A percentile compares a stretch with the other conserved stretches of the same genome.
Evolutionary conservation across 768 basidiomycete species (phyloP).

Genomic region (Serendipita sp.): DNA sequence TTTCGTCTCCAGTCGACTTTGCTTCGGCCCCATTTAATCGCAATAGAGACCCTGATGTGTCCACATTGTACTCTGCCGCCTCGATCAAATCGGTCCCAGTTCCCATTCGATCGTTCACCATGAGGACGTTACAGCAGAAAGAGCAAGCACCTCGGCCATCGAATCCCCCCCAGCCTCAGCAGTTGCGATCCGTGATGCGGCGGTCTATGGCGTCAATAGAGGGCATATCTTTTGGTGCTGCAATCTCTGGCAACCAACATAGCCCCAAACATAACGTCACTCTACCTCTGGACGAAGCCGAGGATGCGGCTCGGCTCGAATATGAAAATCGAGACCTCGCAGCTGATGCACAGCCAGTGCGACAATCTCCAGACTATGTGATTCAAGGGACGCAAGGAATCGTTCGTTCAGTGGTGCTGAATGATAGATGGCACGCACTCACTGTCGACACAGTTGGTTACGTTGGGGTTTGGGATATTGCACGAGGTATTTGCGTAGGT

Average conservation of each 20-base stretch:
- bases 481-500: slow-evolving; percentile 61
- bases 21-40: slow-evolving; percentile 14
- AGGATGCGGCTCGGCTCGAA: slow-evolving; percentile 24
- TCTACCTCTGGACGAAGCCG: background rate
- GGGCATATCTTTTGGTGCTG: slow-evolving; percentile 1
- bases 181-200: background rate
- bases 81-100: slow-evolving; percentile 55
- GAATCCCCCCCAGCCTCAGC: slow-evolving; percentile 3
- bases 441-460: slow-evolving; percentile 81
- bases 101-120: slow-evolving; percentile 20
- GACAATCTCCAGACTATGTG: slow-evolving; percentile 42
- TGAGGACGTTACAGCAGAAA: slow-evolving; percentile 14
- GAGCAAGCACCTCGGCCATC: slow-evolving; percentile 17
- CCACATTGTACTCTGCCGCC: slow-evolving; percentile 75
- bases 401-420: slow-evolving; percentile 65
- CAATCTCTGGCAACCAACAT: background rate
- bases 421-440: slow-evolving; percentile 77
- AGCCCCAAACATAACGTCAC: background rate
- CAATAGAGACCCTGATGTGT: slow-evolving; percentile 54
- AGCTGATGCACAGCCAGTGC: slow-evolving; percentile 46
- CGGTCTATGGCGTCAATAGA: slow-evolving; percentile 3
- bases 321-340: slow-evolving; percentile 68
- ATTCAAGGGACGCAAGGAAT: slow-evolving; percentile 62
- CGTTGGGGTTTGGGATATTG: slow-evolving; percentile 86
- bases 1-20: slow-evolving; percentile 18